Evolutionary conservation across 139 green algal genomes (phyloP), one percentile per base, ranked within the genome.

Genomic region (Chlamydomonas incerta): DNA sequence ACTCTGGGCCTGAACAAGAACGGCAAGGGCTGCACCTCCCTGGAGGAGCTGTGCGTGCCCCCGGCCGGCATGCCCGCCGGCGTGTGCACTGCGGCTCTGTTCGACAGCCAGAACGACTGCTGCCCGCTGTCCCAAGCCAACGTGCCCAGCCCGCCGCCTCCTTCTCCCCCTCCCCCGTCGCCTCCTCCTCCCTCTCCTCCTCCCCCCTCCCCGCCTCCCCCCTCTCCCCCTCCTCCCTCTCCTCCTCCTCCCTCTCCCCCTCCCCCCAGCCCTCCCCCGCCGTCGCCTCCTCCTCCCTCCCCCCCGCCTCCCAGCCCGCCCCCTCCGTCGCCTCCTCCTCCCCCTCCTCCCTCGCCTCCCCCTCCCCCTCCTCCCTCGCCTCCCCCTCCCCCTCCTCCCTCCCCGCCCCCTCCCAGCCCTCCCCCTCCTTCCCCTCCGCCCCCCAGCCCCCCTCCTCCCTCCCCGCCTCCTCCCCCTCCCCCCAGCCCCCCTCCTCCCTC

Each of bases 11-110:
- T 58, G 3, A 60, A 46, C 74, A 71, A 60, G 58, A 37, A 35
- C 26, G 57, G 58, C 28, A 24, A 70, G 55, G 74, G 74, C 58
- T 82, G 74, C 74, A 71, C 34, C 28, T 72, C 74, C 35, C 57
- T 82, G 34, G 74, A 82, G 74, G 9, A 71, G 20, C 57, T 82
- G 33, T 82, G 74, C 74, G 74, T 82, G 57, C 74, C 74, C n/a
- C 74, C 74, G 34, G 34, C 74, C 58, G 60, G 60, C 37, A 17
- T 35, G 74, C 47, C 74, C 60, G 18, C 33, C 10, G 74, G 74
- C 74, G 74, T 82, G 10, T 82, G 74, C 74, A 46, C 58, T 11
- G 74, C 63, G 4, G 74, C 74, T 11, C 37, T 65, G 20, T 82
- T 82, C 58, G 74, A 82, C 57, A 60, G 24, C 57, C 10, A 26